Conservation (phyloP, 2,329 filamentous ascomycete species). For the Talaromyces sp. region DNA sequence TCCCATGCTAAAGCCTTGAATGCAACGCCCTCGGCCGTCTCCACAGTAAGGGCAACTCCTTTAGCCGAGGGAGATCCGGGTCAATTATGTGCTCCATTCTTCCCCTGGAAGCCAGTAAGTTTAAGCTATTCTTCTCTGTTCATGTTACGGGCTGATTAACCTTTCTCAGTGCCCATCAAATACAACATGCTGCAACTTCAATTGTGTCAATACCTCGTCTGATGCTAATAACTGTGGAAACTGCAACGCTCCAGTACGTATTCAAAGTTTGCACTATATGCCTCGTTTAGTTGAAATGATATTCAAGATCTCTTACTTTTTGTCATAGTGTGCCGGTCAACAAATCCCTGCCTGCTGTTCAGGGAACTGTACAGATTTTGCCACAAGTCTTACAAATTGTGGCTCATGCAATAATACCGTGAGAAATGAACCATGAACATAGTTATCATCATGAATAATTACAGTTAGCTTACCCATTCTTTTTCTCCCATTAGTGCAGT, state of each 20-base stretch:
- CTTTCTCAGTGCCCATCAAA: slow-evolving; percentile 8
- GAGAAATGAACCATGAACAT: background rate
- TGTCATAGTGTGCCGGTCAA: slow-evolving; percentile 7
- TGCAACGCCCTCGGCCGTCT: slow-evolving; percentile 4
- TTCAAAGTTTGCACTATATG: background rate
- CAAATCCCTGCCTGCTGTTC: slow-evolving; percentile 16
- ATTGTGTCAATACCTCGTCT: slow-evolving; percentile 6
- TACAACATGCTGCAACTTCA: slow-evolving; percentile 16
- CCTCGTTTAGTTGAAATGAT: too few relatives aligned
- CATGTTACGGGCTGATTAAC: background rate
- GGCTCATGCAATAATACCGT: slow-evolving; percentile 11
- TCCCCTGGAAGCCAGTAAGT: slow-evolving; percentile 14
- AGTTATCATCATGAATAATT: background rate
- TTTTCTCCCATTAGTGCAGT: slow-evolving; percentile 7
- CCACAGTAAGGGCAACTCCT: slow-evolving; percentile 1
- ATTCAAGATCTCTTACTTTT: too few relatives aligned
- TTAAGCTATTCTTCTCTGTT: background rate
- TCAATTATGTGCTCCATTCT: slow-evolving; percentile 8
- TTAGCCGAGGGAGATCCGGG: background rate
- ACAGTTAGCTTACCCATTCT: background rate
- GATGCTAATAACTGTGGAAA: slow-evolving; percentile 11
- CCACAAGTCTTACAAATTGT: slow-evolving; percentile 3
- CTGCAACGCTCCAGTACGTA: slow-evolving; percentile 9
- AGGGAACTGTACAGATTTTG: slow-evolving; percentile 12
- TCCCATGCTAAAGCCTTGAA: slow-evolving; percentile 9